Evolutionary conservation across 805 yeast species (phyloP), one percentile per base, ranked within the genome.

Genomic region (Saccharomycopsis malanga): DNA sequence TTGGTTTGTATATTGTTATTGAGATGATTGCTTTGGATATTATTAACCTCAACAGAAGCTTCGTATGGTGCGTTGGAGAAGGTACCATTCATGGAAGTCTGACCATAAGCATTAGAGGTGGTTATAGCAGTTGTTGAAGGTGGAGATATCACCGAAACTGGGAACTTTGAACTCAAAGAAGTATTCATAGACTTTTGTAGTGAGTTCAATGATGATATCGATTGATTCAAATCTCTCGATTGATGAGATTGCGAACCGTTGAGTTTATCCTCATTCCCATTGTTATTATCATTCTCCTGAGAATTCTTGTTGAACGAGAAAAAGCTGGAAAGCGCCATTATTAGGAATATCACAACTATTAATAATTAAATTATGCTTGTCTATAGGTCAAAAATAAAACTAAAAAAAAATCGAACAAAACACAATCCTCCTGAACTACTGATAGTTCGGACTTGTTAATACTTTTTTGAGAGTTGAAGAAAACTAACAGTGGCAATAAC

Each of bases 161-260:
- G 51, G 27, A 49, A 49, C 30, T 49, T 49, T 4, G 53, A 45
- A 6, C 37, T 24, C 7, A 46, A 22, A 24, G 48, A 15, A 22
- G 42, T 22, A 30, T 34, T 34, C 15, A 22, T 15, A 14, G 38
- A 39, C 25, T 39, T 45, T 24, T 24, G n/a, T 22, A 21, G 43
- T 24, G 39, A 37, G 41, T 21, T 20, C 9, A 43, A 14, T 4
- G 46, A 36, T 9, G 46, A 42, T 4, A 45, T 34, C 50, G 58
- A 9, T 55, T 57, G 20, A 57, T 55, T 34, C 53, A 46, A 41
- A 53, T 56, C 30, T 54, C 54, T 37, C 49, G 52, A 36, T 38
- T 53, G 29, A 14, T 37, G 10, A 4, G 6, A 6, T 6, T 10
- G 10, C 38, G 9, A 39, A 25, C 39, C 18, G 46, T n/a, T 35